phyloP scores from a whole-genome alignment of 768 basidiomycete genomes.

The Amanita pallidorosea region DNA sequence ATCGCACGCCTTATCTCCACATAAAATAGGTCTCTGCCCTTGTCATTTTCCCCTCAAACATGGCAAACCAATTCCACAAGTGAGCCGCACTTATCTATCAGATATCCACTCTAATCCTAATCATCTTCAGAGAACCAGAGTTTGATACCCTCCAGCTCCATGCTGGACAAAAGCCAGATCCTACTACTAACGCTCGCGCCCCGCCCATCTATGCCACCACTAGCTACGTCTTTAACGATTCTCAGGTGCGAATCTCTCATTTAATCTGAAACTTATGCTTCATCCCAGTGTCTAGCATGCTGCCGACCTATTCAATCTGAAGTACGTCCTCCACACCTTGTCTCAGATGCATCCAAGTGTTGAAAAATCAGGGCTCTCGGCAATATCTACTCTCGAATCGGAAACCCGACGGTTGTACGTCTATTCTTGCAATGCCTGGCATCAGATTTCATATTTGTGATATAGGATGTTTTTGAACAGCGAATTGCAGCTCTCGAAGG shows the following conservation, averaged over 20 bases:
- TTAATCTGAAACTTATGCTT: neutral
- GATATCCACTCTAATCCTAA: neutral
- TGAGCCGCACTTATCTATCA: constrained; percentile 7
- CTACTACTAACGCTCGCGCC: constrained; percentile 61
- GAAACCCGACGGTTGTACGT: constrained; percentile 56
- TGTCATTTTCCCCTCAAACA: constrained; percentile 5
- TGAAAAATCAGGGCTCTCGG: constrained; percentile 32
- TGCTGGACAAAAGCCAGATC: constrained; percentile 57
- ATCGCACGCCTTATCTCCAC: neutral
- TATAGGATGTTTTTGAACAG: constrained; percentile 67
- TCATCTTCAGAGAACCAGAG: constrained; percentile 38
- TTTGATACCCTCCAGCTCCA: constrained; percentile 78
- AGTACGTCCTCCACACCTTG: constrained; percentile 17
- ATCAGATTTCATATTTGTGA: too few species aligned
- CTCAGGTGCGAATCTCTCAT: constrained; percentile 31
- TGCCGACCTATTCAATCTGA: constrained; percentile 60
- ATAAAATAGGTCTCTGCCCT: neutral
- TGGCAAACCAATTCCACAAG: constrained; percentile 29
- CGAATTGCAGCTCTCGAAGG: constrained; percentile 77
- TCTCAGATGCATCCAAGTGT: neutral
- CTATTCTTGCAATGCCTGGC: neutral
- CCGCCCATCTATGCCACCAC: constrained; percentile 71
- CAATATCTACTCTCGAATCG: constrained; percentile 58
- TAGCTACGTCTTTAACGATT: constrained; percentile 64
- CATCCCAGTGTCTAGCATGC: constrained; percentile 36